phyloP scores from a whole-genome alignment of 257 asterid genomes.

The Plantago ovata region DNA sequence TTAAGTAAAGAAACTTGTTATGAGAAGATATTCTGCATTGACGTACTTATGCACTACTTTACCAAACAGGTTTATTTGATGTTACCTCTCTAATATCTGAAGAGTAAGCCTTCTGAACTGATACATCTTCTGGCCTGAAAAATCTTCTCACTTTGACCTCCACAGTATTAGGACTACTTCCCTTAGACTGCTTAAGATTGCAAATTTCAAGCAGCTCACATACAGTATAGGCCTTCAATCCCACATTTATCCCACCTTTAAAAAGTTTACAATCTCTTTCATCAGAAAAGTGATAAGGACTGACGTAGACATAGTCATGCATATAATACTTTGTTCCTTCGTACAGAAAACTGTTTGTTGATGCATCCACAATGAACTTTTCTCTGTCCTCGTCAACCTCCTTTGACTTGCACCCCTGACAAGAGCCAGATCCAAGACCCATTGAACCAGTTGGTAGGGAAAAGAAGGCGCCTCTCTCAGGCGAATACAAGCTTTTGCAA shows the following conservation, averaged over 20 bases:
- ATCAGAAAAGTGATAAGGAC: constrained; percentile 53
- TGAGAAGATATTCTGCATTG: not conserved
- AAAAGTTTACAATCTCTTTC: constrained; percentile 56
- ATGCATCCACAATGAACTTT: constrained; percentile 40
- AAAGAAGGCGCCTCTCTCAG: constrained; percentile 88
- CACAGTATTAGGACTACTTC: constrained; percentile 38
- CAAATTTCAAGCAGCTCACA: constrained; percentile 75
- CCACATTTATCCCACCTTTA: constrained; percentile 90
- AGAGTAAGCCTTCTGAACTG: constrained; percentile 69
- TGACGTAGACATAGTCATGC: constrained; percentile 67
- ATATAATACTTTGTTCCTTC: constrained; percentile 54
- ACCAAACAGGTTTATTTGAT: constrained; percentile 13
- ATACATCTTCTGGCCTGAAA: constrained; percentile 85
- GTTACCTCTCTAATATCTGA: constrained; percentile 89
- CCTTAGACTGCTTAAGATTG: constrained; percentile 37
- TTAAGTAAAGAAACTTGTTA: constrained; percentile 13
- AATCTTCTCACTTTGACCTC: constrained; percentile 67
- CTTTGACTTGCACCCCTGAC: constrained; percentile 58
- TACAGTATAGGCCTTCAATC: constrained; percentile 66
- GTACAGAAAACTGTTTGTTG: constrained; percentile 49
- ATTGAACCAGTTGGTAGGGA: constrained; percentile 44
- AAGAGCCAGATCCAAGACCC: constrained; percentile 83
- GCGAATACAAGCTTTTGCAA: constrained; percentile 83
- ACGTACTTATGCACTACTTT: too few relatives aligned
- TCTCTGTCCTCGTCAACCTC: constrained; percentile 39